Conservation (phyloP, 2,329 filamentous ascomycete genomes). For the Tricladium varicosporioides region DNA sequence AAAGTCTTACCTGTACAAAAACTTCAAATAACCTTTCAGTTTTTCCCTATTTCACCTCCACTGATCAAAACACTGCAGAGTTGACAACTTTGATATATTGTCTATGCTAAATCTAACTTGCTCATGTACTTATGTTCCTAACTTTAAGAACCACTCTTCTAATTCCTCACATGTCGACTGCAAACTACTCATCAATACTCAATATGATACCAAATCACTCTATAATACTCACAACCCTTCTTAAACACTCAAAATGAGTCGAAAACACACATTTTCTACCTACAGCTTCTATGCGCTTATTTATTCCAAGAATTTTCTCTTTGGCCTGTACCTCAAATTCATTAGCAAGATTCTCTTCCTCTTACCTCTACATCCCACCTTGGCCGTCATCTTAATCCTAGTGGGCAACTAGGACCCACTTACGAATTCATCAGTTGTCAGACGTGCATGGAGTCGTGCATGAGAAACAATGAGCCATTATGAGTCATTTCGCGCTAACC, state of each 20-base stretch:
- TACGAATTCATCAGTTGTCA: background rate
- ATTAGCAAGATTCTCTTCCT: no score
- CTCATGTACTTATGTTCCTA: background rate
- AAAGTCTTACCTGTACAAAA: background rate
- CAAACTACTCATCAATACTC: background rate
- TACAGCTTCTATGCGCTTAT: background rate
- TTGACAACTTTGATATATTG: background rate
- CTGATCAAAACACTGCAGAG: background rate
- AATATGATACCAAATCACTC: background rate
- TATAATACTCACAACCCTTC: background rate
- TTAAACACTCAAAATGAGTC: conserved; percentile 10
- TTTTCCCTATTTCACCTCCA: background rate
- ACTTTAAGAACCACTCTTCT: background rate
- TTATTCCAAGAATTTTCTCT: no score
- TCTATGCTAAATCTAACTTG: background rate
- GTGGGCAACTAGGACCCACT: no score
- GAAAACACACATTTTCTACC: background rate
- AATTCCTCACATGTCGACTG: background rate
- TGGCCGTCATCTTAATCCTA: background rate
- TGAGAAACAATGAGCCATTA: background rate
- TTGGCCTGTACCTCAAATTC: background rate
- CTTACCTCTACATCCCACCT: background rate
- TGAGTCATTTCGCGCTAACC: background rate
- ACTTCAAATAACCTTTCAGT: background rate
- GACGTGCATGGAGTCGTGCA: background rate